phyloP scores from a whole-genome alignment of 2,329 filamentous ascomycete species.

The Penicillium hordei region DNA sequence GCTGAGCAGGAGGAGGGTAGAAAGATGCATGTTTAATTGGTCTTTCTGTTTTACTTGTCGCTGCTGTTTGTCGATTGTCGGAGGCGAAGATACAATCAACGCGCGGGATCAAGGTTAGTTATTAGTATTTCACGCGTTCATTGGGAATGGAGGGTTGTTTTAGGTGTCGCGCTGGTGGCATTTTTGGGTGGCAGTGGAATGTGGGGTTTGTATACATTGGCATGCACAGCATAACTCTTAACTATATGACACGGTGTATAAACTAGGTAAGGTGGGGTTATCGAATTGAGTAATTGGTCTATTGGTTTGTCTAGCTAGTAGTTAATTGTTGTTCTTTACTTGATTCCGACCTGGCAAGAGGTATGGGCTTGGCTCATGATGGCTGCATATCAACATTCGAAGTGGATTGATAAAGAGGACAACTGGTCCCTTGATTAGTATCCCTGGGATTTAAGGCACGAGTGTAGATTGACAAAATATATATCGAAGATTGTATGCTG shows the following conservation, averaged over 20 bases:
- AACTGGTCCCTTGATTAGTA: neutral
- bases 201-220: neutral
- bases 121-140: neutral
- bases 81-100: neutral
- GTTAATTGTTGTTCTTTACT: too few species aligned
- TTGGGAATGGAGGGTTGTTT: neutral
- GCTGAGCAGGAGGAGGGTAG: constrained; percentile 16
- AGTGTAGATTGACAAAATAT: neutral
- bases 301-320: neutral
- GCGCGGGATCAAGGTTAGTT: neutral
- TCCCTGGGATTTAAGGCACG: neutral
- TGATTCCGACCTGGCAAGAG: neutral
- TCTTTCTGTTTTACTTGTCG: neutral
- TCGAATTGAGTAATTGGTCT: neutral
- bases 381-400: neutral
- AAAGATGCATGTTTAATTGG: constrained; percentile 19
- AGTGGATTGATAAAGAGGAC: neutral
- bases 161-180: neutral
- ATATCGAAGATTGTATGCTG: too few species aligned
- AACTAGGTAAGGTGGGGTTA: neutral
- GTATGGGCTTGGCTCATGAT: neutral
- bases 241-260: neutral
- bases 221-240: neutral
- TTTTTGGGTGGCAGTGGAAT: constrained; percentile 4
- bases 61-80: neutral